Base-by-base conservation (phyloP, 805 yeast genomes). In the Deakozyma indianensis region DNA sequence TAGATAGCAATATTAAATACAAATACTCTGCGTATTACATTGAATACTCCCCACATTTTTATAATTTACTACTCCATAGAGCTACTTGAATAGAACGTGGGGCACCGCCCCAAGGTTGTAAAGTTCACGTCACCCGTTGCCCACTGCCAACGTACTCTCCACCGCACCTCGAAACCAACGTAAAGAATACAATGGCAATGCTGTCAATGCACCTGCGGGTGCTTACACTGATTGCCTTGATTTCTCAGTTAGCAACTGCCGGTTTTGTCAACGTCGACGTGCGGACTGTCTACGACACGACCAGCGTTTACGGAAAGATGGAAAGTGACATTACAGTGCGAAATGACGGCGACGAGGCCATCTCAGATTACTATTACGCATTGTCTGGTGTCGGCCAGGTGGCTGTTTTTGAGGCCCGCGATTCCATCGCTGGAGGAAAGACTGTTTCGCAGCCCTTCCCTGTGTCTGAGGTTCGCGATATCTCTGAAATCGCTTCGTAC, bases 301-400 rank as follows among this genome's bases (percentile, higher is more conserved):
- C 73, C 24, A 75, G 74, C 51, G 65, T 87, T 2, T 87, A 80
- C 59, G 71, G 77, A 38, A 75, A 74, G 51, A 94, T 82, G 57
- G 67, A 72, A 22, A 63, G 70, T 48, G 61, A 71, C n/a, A 56
- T 86, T 38, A 71, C 67, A 43, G 69, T 77, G 35, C 72, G 63
- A 53, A 90, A 88, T 65, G 62, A 71, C 29, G 86, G 70, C 22
- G 47, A 62, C 2, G 63, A 62, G 32, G 82, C 92, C 4, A 68
- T 66, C 46, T 56, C 59, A 38, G 72, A 65, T 45, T 88, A 86
- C 63, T 71, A 61, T 20, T 32, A 32, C 18, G 38, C 38, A 20
- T 7, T 32, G 18, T 20, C 5, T 14, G 18, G 18, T n/a, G 47
- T 46, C 40, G 63, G 60, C 7, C 59, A 65, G 20, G 52, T 79